Base-by-base conservation (phyloP, 2,329 filamentous ascomycete genomes). In the Mollisia scopiformis region DNA sequence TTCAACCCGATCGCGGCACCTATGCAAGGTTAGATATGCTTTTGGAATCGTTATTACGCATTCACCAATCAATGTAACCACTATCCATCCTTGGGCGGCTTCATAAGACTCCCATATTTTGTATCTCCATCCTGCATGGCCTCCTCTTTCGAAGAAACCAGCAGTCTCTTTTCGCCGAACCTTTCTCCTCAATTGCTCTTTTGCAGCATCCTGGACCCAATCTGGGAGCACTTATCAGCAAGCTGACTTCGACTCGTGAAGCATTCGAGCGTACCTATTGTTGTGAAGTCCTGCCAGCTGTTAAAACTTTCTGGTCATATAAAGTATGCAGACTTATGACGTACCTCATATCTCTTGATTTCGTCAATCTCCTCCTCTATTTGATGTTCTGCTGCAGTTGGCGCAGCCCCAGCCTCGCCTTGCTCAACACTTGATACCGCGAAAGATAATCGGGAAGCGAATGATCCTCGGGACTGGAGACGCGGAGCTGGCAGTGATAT, bases 181-280 rank as follows among this genome's bases (percentile, higher is more conserved):
- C 70, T 91, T 91, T 63, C 94, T 87, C 58, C 93, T 87, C 50
- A 91, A 81, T 74, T 96, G 92, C 75, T 97, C 95, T 66, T 93
- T 89, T 33, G 93, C 90, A 11, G 94, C 93, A 84, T 99, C 95
- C 75, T 99, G 94, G 0, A 99, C 94, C 95, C 95, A 99, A 77
- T 99, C 95, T 86, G 82, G 79, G 51, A 53, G 54, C 43, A 60
- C 30, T 52, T 63, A 69, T 80, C 71, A 81, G 75, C 73, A 54
- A 60, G 33, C n/a, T 28, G 46, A 62, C 49, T 64, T 55, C 62
- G 63, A 68, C 65, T 43, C 37, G 41, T 16, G 14, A 27, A 13
- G 28, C n/a, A 14, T 41, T 23, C 47, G 35, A 31, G 55, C 57
- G 39, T 81, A 89, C 87, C 87, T 84, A 95, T 95, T 0, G 95